Base-by-base conservation (phyloP, 495 filamentous ascomycete genomes). In the Penicillium mononematosum region DNA sequence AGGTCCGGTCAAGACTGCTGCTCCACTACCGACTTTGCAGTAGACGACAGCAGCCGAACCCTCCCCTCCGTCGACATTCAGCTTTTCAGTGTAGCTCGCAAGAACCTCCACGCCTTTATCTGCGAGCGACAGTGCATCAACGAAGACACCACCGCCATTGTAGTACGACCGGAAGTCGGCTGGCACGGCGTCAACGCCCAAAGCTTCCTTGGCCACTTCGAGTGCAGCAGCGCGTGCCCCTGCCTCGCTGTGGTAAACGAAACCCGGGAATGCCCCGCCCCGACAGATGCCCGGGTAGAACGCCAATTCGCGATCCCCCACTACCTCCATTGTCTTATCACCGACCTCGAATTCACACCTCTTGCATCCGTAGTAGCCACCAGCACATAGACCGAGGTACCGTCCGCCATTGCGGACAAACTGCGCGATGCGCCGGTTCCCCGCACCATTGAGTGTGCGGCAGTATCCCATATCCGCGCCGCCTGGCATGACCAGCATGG, bases 391-490 rank as follows among this genome's bases (percentile, higher is more conserved):
- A 5, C 94, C 95, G 20, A 98, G 78, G 67, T 93, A 98, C 2
- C 77, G 72, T 5, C 94, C 94, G 11, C 94, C 94, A n/a, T 83
- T 75, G 51, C 87, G 87, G 45, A 98, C 90, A 68, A 87, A 98
- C 57, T 92, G 86, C 17, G 78, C 75, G 68, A 98, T 97, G 52
- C 78, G 81, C 38, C 87, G 80, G 68, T 97, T 98, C 14, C 94
- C 94, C 55, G 84, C 76, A 32, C 94, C 94, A 70, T 98, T 94
- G 42, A 98, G 81, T 11, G 82, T 85, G 5, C 89, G 85, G 65
- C 92, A 96, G 73, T 97, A 98, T 31, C 87, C 90, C 42, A 96
- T 79, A 64, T 98, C 94, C 17, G 91, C 94, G n/a, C 94, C 94
- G 16, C 95, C 95, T 10, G 94, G 94, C 50, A 98, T 83, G 5